phyloP scores from a whole-genome alignment of 345 rosid species.

The Sisymbrium altissimum region DNA sequence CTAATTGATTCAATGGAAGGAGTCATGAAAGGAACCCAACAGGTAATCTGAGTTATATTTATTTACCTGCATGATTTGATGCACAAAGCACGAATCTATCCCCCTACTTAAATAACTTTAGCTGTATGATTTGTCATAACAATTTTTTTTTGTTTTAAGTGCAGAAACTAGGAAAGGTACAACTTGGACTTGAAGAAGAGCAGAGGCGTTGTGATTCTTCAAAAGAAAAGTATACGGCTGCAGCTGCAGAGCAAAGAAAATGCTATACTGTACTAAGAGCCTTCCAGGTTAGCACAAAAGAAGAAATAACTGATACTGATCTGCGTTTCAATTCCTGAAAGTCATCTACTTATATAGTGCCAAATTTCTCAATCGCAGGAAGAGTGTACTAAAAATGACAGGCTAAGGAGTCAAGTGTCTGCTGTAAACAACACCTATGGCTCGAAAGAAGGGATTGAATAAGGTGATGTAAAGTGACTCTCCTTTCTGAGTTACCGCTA shows the following conservation, averaged over 20 bases:
- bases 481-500: background rate
- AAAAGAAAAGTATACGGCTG: constrained; percentile 57
- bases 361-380: constrained; percentile 36
- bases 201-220: constrained; percentile 52
- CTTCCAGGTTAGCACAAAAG: constrained; percentile 54
- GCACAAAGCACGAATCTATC: background rate
- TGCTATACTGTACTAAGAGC: constrained; percentile 52
- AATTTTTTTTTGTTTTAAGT: background rate
- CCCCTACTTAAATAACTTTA: background rate
- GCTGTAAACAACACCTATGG: background rate
- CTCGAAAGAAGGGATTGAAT: constrained; percentile 6
- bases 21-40: constrained; percentile 75
- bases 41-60: constrained; percentile 35
- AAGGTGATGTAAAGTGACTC: constrained; percentile 13
- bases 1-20: constrained; percentile 79
- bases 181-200: constrained; percentile 56
- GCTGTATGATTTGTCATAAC: background rate
- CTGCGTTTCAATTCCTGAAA: background rate
- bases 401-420: constrained; percentile 30
- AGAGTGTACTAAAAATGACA: constrained; percentile 50
- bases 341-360: background rate
- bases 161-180: constrained; percentile 77
- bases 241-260: constrained; percentile 58
- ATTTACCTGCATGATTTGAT: background rate
- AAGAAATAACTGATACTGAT: background rate